Conservation (phyloP, 2,329 filamentous ascomycete species). For the Colletotrichum destructivum region DNA sequence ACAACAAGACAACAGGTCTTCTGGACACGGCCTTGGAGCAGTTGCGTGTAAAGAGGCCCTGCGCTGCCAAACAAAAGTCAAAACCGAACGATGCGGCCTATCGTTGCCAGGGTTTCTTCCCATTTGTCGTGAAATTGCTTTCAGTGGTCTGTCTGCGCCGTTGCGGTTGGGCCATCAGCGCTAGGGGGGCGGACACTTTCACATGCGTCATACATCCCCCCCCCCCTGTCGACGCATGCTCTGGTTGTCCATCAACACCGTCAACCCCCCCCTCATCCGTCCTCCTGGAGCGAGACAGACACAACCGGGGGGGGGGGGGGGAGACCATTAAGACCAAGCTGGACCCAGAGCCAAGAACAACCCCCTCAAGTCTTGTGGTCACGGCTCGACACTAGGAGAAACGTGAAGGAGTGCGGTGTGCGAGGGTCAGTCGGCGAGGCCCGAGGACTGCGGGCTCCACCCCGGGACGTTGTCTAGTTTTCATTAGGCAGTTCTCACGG, state of each 20-base stretch:
- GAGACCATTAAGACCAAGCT: neutral
- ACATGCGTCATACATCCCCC: conserved; percentile 20
- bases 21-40: no score
- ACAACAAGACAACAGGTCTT: no score
- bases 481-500: conserved; percentile 23
- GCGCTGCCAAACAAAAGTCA: neutral
- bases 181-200: conserved; percentile 1
- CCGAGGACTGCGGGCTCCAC: conserved; percentile 31
- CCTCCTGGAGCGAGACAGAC: neutral
- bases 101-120: conserved; percentile 6
- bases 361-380: neutral
- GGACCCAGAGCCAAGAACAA: neutral
- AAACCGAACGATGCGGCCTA: neutral
- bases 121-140: conserved; percentile 21
- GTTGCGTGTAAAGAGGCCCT: neutral
- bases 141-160: conserved; percentile 17
- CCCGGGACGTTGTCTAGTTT: conserved; percentile 33
- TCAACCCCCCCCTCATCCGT: neutral
- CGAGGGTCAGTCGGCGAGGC: conserved; percentile 23
- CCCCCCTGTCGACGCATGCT: conserved; percentile 21
- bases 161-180: neutral
- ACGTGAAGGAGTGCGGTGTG: neutral
- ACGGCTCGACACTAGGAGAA: neutral
- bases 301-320: neutral
- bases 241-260: neutral